These are phyloP conservation scores for Penicillium coprophilum DNA, from an alignment of 495 filamentous ascomycete genomes.

Conservation along the genomic window DNA sequence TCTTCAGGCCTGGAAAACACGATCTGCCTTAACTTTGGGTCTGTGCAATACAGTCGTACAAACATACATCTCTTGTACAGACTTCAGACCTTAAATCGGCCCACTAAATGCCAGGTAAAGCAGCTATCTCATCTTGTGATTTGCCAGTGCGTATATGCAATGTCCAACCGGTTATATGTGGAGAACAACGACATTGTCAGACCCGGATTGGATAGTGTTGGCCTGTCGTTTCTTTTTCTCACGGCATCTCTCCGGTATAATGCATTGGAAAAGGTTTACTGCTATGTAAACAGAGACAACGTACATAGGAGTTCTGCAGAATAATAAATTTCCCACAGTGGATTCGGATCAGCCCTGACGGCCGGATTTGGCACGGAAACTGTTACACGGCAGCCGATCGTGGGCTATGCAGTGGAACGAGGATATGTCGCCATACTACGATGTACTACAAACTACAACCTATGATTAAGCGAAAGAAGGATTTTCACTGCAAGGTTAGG, in stretches of 20 bases:
- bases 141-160: slow-evolving; percentile 1
- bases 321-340: neutral
- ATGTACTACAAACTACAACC: neutral
- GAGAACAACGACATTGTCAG: slow-evolving; percentile 1
- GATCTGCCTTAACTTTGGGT: neutral
- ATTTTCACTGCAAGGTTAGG: slow-evolving; percentile 1
- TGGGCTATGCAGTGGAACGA: neutral
- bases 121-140: neutral
- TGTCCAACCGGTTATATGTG: neutral
- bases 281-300: too few species aligned
- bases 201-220: neutral
- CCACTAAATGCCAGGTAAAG: slow-evolving; percentile 1
- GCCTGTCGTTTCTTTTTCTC: neutral
- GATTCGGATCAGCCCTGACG: neutral
- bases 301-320: neutral
- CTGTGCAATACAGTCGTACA: neutral
- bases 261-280: neutral
- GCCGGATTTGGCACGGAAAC: neutral
- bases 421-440: neutral
- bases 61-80: neutral
- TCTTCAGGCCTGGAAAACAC: slow-evolving; percentile 3
- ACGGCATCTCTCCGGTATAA: neutral
- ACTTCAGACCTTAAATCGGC: slow-evolving; percentile 6
- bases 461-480: neutral
- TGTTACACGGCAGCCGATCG: slow-evolving; percentile 1